Conservation (phyloP, 257 asterid species). For the Hygrophila difformis region DNA sequence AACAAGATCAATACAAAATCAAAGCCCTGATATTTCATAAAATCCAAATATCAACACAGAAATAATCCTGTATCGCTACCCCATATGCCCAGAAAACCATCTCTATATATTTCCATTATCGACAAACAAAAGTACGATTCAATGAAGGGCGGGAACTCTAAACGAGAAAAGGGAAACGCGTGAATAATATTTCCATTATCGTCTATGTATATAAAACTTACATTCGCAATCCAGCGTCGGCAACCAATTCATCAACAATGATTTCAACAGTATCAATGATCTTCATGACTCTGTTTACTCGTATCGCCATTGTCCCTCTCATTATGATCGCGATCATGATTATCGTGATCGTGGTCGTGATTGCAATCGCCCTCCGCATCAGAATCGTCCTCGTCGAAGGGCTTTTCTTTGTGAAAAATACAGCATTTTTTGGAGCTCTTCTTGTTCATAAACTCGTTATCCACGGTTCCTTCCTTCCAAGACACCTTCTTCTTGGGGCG, state of each 20-base stretch:
- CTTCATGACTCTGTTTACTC: constrained; percentile 5
- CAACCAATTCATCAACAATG: constrained; percentile 4
- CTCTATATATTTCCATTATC: constrained; percentile 7
- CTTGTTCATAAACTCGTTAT: constrained; percentile 85
- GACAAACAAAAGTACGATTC: neutral
- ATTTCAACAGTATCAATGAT: constrained; percentile 15
- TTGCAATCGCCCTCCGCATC: constrained; percentile 42
- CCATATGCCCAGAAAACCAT: no score
- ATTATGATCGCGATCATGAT: constrained; percentile 29
- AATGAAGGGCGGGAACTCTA: no score
- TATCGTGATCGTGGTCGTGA: constrained; percentile 26
- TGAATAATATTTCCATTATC: constrained; percentile 5
- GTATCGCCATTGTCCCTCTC: constrained; percentile 14
- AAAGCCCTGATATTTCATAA: no score
- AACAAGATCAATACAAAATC: no score
- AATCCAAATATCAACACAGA: no score
- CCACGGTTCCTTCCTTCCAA: constrained; percentile 72
- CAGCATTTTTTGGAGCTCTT: constrained; percentile 88
- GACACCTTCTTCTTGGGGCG: constrained; percentile 53
- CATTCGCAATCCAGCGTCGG: neutral
- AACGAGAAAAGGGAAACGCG: no score
- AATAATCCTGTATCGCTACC: no score
- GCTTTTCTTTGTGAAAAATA: constrained; percentile 78
- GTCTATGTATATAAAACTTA: constrained; percentile 6
- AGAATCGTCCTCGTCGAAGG: constrained; percentile 84